Evolutionary conservation across 208 protist species (phyloP).

Genomic region (Leishmania amazonensis): DNA sequence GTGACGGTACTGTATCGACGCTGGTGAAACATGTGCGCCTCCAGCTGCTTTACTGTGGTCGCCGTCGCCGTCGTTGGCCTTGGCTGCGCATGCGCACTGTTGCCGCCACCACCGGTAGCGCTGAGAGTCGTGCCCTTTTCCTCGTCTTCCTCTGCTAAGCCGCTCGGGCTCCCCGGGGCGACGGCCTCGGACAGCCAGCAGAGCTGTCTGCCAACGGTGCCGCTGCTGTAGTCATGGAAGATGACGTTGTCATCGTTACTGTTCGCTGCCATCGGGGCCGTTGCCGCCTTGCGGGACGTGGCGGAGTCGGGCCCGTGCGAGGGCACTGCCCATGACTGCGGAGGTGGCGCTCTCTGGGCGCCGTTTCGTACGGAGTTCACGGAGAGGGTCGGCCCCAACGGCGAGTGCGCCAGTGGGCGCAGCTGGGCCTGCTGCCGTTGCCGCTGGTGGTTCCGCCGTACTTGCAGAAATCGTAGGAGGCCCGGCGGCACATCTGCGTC

Average conservation of each 20-base stretch:
- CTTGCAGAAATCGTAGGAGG: constrained; percentile 21
- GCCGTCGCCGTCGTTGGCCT: background rate
- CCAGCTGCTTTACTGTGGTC: background rate
- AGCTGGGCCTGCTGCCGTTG: constrained; percentile 5
- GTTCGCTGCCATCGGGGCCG: background rate
- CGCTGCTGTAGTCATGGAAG: background rate
- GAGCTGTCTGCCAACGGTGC: background rate
- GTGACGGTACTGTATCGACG: background rate
- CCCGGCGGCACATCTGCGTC: constrained; percentile 31
- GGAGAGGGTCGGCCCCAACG: background rate
- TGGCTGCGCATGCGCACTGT: background rate
- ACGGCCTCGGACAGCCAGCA: background rate
- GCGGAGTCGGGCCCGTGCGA: background rate
- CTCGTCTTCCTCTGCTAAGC: background rate
- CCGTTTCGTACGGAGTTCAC: no score
- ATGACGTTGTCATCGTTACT: background rate
- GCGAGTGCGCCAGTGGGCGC: background rate
- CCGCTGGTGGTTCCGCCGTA: background rate
- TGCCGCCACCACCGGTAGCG: background rate
- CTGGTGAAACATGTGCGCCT: background rate
- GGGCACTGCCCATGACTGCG: background rate
- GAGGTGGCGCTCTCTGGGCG: background rate
- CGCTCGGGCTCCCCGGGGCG: background rate
- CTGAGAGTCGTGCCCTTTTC: background rate
- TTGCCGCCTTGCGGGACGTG: background rate